These are phyloP conservation scores for Nakazawaea wyomingensis DNA, from an alignment of 805 yeast genomes.

Conservation along the genomic window DNA sequence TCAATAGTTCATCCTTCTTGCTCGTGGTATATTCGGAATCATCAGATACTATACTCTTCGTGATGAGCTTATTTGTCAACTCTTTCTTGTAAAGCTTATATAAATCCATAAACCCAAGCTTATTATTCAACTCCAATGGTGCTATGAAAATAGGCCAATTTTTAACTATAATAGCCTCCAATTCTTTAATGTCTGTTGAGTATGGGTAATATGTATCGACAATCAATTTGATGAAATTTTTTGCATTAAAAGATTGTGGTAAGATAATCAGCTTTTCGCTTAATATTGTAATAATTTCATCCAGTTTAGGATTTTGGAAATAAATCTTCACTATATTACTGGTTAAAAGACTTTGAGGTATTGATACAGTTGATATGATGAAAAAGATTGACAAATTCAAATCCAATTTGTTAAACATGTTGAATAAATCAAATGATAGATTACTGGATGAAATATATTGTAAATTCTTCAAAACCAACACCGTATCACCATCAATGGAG, in stretches of 20 bases:
- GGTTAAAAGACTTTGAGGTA: constrained; percentile 4
- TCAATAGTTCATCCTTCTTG: background rate
- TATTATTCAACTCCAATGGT: background rate
- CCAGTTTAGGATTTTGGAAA: background rate
- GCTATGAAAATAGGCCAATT: constrained; percentile 4
- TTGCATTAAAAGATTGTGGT: background rate
- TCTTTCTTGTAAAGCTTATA: background rate
- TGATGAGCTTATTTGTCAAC: background rate
- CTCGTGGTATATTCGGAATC: background rate
- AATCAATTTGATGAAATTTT: constrained; percentile 6
- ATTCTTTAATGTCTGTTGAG: constrained; percentile 3
- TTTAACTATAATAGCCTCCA: background rate
- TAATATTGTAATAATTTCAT: background rate
- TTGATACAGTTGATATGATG: constrained; percentile 3
- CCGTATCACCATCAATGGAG: background rate
- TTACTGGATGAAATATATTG: background rate
- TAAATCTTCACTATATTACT: constrained; percentile 6
- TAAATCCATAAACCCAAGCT: constrained; percentile 2
- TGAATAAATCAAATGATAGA: constrained; percentile 6
- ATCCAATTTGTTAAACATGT: background rate
- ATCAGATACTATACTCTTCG: background rate
- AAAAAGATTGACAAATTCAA: background rate
- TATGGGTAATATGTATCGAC: constrained; percentile 10
- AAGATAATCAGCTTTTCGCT: background rate
- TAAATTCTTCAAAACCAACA: constrained; percentile 9